Evolutionary conservation across 805 yeast species (phyloP).

Genomic region (Candida ulmi): DNA sequence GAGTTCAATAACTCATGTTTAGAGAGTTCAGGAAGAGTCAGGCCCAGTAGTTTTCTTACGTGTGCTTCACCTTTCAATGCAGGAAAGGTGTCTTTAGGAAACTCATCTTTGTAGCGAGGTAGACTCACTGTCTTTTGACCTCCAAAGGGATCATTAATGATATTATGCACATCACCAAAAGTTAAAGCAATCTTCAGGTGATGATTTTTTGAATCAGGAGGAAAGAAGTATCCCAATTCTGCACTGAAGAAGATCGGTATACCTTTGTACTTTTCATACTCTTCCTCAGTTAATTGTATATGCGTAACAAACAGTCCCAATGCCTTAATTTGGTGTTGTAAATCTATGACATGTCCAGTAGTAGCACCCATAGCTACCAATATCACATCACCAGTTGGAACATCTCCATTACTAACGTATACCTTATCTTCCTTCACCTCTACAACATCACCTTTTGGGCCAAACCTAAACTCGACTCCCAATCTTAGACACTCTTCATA

Average conservation of each 20-base stretch:
- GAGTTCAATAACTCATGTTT: constrained; percentile 26
- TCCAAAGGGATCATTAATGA: constrained; percentile 14
- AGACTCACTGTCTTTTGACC: constrained; percentile 21
- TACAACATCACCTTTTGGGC: constrained; percentile 23
- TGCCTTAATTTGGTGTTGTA: constrained; percentile 28
- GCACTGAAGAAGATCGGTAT: constrained; percentile 40
- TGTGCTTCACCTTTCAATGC: constrained; percentile 18
- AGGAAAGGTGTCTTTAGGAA: constrained; percentile 31
- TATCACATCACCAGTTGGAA: constrained; percentile 24
- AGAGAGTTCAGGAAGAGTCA: constrained; percentile 35
- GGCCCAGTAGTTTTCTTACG: constrained; percentile 24
- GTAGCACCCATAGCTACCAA: constrained; percentile 34
- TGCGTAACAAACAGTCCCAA: constrained; percentile 34
- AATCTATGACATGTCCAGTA: constrained; percentile 28
- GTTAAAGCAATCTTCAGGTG: constrained; percentile 33
- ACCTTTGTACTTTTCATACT: constrained; percentile 28
- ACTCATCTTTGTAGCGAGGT: constrained; percentile 28
- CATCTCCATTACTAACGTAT: constrained; percentile 21
- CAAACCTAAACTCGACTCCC: constrained; percentile 33
- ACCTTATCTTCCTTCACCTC: constrained; percentile 14
- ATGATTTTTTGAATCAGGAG: constrained; percentile 35
- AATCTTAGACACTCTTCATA: constrained; percentile 22
- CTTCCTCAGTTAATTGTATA: constrained; percentile 29
- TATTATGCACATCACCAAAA: constrained; percentile 24
- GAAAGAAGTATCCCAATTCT: constrained; percentile 40